Conservation (phyloP, 352 stramenopile species). For the Globisporangium viniferum region DNA sequence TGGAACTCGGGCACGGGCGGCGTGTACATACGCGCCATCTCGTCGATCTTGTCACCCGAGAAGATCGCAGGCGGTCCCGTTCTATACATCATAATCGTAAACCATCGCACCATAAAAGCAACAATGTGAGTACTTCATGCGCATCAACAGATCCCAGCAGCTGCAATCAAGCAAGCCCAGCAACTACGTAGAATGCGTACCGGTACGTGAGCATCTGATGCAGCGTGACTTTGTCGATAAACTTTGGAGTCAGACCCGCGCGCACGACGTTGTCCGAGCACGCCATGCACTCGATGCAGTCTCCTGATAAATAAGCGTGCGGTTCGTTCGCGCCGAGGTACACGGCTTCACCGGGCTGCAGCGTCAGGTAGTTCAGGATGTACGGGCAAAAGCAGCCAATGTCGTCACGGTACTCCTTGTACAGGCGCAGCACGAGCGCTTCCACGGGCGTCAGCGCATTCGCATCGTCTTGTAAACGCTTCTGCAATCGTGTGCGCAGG, state of each 20-base stretch:
- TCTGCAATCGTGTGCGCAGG: conserved; percentile 79
- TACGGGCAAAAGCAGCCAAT: conserved; percentile 97
- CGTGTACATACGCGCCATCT: conserved; percentile 79
- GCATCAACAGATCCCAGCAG: background rate
- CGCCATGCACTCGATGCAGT: conserved; percentile 98
- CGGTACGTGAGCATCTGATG: conserved; percentile 97
- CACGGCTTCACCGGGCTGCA: conserved; percentile 95
- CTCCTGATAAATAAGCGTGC: conserved; percentile 98
- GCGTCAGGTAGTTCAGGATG: conserved; percentile 97
- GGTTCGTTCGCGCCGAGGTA: conserved; percentile 99
- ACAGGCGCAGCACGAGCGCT: conserved; percentile 89
- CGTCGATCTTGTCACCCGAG: conserved; percentile 47
- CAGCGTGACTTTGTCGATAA: conserved; percentile 98
- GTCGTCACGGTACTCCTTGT: conserved; percentile 95
- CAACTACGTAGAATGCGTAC: conserved; percentile 1
- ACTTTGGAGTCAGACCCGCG: conserved; percentile 98
- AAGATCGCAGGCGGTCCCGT: conserved; percentile 54
- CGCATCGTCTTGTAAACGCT: background rate
- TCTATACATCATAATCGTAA: conserved; percentile 18
- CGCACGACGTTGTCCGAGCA: conserved; percentile 99
- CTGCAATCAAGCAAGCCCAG: conserved; percentile 1
- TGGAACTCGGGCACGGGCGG: conserved; percentile 91
- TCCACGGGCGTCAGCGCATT: conserved; percentile 42
- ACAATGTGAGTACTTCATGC: background rate
- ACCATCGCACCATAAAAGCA: background rate